Percentiles rank a stretch among this genome's conserved stretches.
Evolutionary conservation across 2,329 filamentous ascomycete species (phyloP).

Genomic region (Cladosporium sp.): DNA sequence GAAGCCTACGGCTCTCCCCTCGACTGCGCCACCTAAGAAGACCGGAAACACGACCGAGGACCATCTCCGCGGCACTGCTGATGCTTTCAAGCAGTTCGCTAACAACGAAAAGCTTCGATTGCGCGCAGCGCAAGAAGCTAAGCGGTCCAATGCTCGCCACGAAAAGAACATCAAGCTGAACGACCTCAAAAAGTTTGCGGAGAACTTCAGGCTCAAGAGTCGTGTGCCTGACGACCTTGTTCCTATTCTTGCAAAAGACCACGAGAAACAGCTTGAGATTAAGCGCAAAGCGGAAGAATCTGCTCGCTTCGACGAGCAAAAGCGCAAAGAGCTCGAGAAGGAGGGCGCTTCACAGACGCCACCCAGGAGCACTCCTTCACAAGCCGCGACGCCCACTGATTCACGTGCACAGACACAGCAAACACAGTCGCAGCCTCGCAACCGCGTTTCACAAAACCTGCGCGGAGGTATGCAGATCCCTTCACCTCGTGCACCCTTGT

Average conservation of each 20-base stretch:
- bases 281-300: constrained; percentile 81
- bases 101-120: constrained; percentile 58
- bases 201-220: constrained; percentile 89
- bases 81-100: constrained; percentile 62
- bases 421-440: constrained; percentile 9
- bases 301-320: constrained; percentile 53
- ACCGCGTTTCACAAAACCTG: constrained; percentile 7
- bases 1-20: background rate
- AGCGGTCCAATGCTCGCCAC: constrained; percentile 52
- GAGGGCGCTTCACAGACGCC: constrained; percentile 19
- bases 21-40: constrained; percentile 10
- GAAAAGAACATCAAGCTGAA: constrained; percentile 92
- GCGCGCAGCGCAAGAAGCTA: constrained; percentile 51
- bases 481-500: constrained; percentile 19
- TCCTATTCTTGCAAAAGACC: constrained; percentile 93
- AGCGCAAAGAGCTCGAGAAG: constrained; percentile 38
- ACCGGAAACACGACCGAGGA: constrained; percentile 54
- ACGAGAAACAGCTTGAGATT: constrained; percentile 88
- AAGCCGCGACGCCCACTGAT: background rate
- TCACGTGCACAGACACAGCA: constrained; percentile 9
- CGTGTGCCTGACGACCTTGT: constrained; percentile 89
- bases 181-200: constrained; percentile 91
- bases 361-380: constrained; percentile 15
- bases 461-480: constrained; percentile 9
- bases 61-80: constrained; percentile 57